Conservation (phyloP, 116 monocot species). For the Papilionanthe hybrid region DNA sequence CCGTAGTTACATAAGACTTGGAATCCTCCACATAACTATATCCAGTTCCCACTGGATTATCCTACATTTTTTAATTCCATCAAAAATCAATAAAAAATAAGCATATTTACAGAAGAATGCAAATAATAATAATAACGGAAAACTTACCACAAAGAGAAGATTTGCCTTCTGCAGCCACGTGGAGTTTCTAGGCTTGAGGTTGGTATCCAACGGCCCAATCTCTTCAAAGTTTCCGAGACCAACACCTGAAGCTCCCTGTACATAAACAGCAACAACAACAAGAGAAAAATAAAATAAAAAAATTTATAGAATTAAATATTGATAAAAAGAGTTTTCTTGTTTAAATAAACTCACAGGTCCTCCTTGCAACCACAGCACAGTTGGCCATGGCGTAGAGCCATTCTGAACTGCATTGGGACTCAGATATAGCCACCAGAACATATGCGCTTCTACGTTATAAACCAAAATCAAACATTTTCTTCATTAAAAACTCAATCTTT, state of each 20-base stretch:
- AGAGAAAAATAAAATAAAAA: not conserved
- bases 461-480: not conserved
- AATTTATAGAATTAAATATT: too few relatives aligned
- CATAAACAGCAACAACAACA: not conserved
- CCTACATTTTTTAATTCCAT: constrained; percentile 22
- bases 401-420: constrained; percentile 59
- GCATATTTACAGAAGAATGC: too few relatives aligned
- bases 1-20: constrained; percentile 9
- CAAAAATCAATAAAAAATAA: not conserved
- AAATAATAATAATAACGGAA: not conserved
- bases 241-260: constrained; percentile 80
- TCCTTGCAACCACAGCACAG: constrained; percentile 89
- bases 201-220: constrained; percentile 64
- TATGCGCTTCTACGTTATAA: constrained; percentile 70
- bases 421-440: constrained; percentile 94
- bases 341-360: constrained; percentile 55
- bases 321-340: too few relatives aligned
- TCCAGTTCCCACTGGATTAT: constrained; percentile 92
- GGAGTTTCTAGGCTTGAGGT: constrained; percentile 55
- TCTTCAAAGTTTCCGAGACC: constrained; percentile 75
- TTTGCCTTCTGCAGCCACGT: constrained; percentile 83
- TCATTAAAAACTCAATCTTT: too few relatives aligned
- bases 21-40: constrained; percentile 80
- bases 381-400: constrained; percentile 65
- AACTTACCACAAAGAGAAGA: constrained; percentile 81